Evolutionary conservation across 2,329 filamentous ascomycete genomes (phyloP).

Genomic region (Tolypocladium pustulatum): DNA sequence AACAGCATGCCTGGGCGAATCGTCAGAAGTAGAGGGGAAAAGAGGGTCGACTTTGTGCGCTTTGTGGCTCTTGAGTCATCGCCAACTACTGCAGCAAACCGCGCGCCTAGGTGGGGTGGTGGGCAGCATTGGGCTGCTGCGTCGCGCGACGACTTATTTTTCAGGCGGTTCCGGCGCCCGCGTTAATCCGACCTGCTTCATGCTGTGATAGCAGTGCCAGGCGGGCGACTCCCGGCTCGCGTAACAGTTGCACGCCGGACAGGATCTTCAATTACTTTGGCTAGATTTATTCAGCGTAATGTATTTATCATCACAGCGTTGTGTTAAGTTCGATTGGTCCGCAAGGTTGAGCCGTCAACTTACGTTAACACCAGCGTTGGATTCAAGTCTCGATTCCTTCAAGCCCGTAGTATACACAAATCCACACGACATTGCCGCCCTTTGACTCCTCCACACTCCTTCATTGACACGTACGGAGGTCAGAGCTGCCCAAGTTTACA

Average conservation of each 20-base stretch:
- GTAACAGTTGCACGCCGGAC: background rate
- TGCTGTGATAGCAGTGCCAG: too few species aligned
- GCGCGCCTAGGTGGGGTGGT: slow-evolving; percentile 4
- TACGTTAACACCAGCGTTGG: background rate
- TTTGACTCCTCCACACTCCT: background rate
- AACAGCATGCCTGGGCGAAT: slow-evolving; percentile 8
- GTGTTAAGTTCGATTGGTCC: background rate
- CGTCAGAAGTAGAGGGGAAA: slow-evolving; percentile 1
- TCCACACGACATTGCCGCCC: background rate
- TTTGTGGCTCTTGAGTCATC: slow-evolving; percentile 7
- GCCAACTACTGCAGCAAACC: slow-evolving; percentile 4
- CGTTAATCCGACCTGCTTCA: background rate
- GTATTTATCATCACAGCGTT: too few species aligned
- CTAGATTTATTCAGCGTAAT: background rate
- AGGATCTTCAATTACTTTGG: too few species aligned
- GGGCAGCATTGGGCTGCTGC: background rate
- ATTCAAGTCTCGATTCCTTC: background rate
- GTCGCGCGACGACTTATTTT: background rate
- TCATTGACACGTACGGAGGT: background rate
- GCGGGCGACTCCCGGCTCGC: background rate
- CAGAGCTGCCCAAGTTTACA: slow-evolving; percentile 15
- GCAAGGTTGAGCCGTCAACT: too few species aligned
- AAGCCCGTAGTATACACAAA: background rate
- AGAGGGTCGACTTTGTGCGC: slow-evolving; percentile 4
- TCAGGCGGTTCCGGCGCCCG: background rate